A percentile compares a stretch with the other conserved stretches of the same genome.
Evolutionary conservation across 768 basidiomycete species (phyloP).

Genomic region (Tylopilus sp.): DNA sequence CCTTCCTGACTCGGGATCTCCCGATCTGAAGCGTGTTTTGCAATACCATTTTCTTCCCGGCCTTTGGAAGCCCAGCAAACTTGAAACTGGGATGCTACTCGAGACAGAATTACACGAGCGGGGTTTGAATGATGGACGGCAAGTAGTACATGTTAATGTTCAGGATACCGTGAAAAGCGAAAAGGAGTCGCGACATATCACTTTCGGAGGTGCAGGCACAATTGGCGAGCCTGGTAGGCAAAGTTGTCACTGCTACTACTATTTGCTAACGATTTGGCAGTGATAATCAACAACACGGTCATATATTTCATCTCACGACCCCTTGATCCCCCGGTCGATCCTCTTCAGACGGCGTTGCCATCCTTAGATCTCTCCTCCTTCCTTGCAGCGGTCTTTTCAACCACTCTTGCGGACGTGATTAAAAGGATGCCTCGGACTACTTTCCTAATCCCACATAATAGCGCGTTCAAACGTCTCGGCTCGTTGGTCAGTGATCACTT

Average conservation of each 20-base stretch:
- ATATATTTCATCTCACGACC: constrained; percentile 90
- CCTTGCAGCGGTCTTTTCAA: constrained; percentile 86
- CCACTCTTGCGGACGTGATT: constrained; percentile 70
- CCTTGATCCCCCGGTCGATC: constrained; percentile 77
- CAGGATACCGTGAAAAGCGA: constrained; percentile 46
- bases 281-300: constrained; percentile 69
- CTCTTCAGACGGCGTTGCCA: constrained; percentile 77
- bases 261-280: constrained; percentile 36
- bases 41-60: constrained; percentile 93
- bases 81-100: constrained; percentile 71
- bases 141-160: constrained; percentile 71
- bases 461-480: constrained; percentile 86
- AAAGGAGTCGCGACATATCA: constrained; percentile 49
- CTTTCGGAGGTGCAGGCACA: constrained; percentile 81
- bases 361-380: constrained; percentile 86
- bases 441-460: constrained; percentile 83
- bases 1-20: constrained; percentile 61
- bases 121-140: constrained; percentile 65
- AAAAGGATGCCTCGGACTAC: constrained; percentile 67
- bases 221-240: constrained; percentile 73
- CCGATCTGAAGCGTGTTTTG: constrained; percentile 68
- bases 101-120: constrained; percentile 73
- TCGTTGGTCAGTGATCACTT: constrained; percentile 82
- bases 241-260: not conserved
- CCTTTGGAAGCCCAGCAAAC: constrained; percentile 63